phyloP scores from a whole-genome alignment of 768 basidiomycete genomes.

The Psilocybe cyanescens region DNA sequence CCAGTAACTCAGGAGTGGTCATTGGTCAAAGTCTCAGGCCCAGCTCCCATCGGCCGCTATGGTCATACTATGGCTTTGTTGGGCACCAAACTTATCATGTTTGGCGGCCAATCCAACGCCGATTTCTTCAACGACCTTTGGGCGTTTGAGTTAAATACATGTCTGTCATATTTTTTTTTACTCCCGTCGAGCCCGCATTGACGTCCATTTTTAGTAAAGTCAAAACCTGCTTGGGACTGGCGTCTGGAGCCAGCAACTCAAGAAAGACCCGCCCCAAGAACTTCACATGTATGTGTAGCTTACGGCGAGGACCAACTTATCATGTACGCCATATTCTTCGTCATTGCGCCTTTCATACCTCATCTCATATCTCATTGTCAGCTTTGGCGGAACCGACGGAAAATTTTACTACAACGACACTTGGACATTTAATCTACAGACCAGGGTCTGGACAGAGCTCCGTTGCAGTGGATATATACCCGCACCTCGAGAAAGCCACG shows the following conservation, averaged over 20 bases:
- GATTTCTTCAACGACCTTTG: conserved; percentile 92
- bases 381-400: conserved; percentile 95
- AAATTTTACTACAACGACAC: conserved; percentile 98
- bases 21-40: conserved; percentile 71
- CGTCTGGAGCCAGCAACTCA: conserved; percentile 55
- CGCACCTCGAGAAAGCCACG: conserved; percentile 90
- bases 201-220: conserved; percentile 57
- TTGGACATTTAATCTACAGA: conserved; percentile 85
- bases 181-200: background rate
- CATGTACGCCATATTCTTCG: conserved; percentile 52
- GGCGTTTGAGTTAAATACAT: conserved; percentile 90
- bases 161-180: conserved; percentile 48
- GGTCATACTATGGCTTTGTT: conserved; percentile 92
- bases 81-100: conserved; percentile 86
- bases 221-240: conserved; percentile 82
- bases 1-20: conserved; percentile 94
- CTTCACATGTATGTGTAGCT: conserved; percentile 86
- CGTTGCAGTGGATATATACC: conserved; percentile 95
- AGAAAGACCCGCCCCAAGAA: conserved; percentile 73
- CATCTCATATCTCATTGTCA: conserved; percentile 38
- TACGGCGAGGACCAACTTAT: conserved; percentile 72
- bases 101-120: conserved; percentile 95
- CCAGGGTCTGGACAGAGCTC: conserved; percentile 83
- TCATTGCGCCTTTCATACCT: background rate
- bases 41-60: conserved; percentile 83